phyloP scores from a whole-genome alignment of 495 filamentous ascomycete genomes.

The Neurospora discreta region DNA sequence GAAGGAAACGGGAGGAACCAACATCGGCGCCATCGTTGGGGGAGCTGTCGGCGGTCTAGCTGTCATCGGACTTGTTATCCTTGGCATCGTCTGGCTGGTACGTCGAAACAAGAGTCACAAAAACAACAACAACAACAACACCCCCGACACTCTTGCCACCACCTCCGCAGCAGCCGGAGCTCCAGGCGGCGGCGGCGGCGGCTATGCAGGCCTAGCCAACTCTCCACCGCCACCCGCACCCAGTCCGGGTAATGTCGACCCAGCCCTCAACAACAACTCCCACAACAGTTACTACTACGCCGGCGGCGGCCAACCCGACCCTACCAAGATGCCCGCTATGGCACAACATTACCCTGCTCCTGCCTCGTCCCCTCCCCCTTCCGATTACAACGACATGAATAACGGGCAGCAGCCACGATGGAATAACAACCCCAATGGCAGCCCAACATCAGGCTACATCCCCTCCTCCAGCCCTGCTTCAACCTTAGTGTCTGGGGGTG shows the following conservation, averaged over 20 bases:
- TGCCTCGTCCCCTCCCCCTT: neutral
- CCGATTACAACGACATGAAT: neutral
- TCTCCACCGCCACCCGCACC: neutral
- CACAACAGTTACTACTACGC: neutral
- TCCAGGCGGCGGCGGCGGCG: neutral
- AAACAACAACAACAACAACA: constrained; percentile 1
- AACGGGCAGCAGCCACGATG: neutral
- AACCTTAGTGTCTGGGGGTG: neutral
- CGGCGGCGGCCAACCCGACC: neutral
- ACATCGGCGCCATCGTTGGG: constrained; percentile 34
- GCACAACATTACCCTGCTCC: neutral
- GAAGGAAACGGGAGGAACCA: constrained; percentile 14
- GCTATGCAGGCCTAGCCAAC: neutral
- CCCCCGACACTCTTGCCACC: neutral
- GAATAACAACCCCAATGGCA: neutral
- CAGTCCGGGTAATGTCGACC: neutral
- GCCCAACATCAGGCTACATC: neutral
- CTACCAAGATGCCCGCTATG: neutral
- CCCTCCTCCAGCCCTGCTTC: neutral
- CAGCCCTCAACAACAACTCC: neutral
- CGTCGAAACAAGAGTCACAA: constrained; percentile 19
- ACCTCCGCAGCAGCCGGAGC: neutral
- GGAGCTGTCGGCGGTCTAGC: constrained; percentile 39
- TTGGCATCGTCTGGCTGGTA: constrained; percentile 28
- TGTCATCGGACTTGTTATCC: constrained; percentile 27